Percentiles rank a stretch among this genome's conserved stretches.
Conservation (phyloP, 345 rosid genomes). For the Populus ilicifolia region DNA sequence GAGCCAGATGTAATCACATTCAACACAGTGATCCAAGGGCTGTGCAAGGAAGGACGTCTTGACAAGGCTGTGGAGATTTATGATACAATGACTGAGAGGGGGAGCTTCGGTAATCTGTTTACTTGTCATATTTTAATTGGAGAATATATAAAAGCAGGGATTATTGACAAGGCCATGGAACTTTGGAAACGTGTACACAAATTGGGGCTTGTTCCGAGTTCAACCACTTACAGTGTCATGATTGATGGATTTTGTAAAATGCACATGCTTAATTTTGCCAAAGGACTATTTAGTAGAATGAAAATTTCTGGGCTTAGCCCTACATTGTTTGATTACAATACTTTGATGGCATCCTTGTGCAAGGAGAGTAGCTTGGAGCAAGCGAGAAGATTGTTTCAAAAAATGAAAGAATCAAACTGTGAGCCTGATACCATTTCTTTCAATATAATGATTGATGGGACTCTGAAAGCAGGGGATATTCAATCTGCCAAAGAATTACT, state of each 20-base stretch:
- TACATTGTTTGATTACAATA: slow-evolving; percentile 43
- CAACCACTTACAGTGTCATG: slow-evolving; percentile 45
- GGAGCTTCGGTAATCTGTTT: slow-evolving; percentile 40
- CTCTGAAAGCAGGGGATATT: slow-evolving; percentile 49
- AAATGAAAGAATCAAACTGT: slow-evolving; percentile 32
- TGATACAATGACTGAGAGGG: slow-evolving; percentile 43
- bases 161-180: slow-evolving; percentile 44
- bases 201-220: slow-evolving; percentile 41
- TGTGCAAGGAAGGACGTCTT: slow-evolving; percentile 47
- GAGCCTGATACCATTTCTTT: slow-evolving; percentile 44
- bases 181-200: slow-evolving; percentile 49
- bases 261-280: slow-evolving; percentile 51
- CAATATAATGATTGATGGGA: slow-evolving; percentile 59
- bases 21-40: slow-evolving; percentile 48
- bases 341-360: slow-evolving; percentile 49
- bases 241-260: slow-evolving; percentile 54
- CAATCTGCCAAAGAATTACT: slow-evolving; percentile 45
- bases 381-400: slow-evolving; percentile 57
- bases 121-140: slow-evolving; percentile 46
- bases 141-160: slow-evolving; percentile 45
- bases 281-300: slow-evolving; percentile 54
- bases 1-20: slow-evolving; percentile 48
- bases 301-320: slow-evolving; percentile 38
- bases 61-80: slow-evolving; percentile 44
- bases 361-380: slow-evolving; percentile 60